These are phyloP conservation scores for Leishmania amazonensis DNA, from an alignment of 208 protist genomes.

Conservation along the genomic window DNA sequence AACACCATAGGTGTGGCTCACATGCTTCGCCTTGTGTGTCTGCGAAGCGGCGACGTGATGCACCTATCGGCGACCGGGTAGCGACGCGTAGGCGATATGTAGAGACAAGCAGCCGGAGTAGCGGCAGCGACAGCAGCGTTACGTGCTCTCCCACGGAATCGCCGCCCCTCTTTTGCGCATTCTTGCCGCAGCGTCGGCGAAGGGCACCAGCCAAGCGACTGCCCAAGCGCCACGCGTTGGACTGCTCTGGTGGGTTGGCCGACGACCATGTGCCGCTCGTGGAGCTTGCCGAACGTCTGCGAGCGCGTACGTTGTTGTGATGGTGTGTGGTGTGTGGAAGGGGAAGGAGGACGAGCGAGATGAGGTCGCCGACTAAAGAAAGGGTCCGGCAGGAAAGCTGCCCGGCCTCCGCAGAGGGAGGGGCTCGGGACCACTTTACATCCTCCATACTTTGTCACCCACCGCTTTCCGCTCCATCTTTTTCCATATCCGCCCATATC, in stretches of 20 bases:
- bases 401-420: background rate
- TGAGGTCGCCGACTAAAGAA: background rate
- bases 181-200: background rate
- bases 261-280: constrained; percentile 15
- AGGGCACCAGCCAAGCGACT: background rate
- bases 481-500: background rate
- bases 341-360: background rate
- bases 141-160: background rate
- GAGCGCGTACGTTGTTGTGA: background rate
- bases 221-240: background rate
- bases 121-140: background rate
- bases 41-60: background rate
- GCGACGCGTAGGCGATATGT: background rate
- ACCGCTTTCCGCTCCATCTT: background rate
- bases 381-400: background rate
- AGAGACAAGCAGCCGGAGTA: background rate
- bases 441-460: background rate
- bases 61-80: background rate
- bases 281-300: background rate
- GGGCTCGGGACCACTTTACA: background rate
- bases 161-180: background rate
- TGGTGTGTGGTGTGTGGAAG: background rate
- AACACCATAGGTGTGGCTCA: background rate
- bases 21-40: background rate
- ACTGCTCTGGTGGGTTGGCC: background rate